phyloP scores from a whole-genome alignment of 1,139 yeast species.

The Candida pseudoviswanathii region DNA sequence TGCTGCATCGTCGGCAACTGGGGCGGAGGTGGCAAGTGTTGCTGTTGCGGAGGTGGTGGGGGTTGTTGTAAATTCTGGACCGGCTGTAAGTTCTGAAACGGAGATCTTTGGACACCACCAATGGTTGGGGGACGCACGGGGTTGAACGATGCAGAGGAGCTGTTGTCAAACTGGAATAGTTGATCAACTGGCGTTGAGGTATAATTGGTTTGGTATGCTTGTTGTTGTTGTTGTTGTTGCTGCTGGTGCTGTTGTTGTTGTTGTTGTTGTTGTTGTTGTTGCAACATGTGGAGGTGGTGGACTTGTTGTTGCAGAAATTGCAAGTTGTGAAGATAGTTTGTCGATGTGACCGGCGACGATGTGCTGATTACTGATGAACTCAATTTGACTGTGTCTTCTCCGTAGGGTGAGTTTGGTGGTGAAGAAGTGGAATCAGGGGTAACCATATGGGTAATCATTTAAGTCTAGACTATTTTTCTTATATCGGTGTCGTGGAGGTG shows the following conservation, averaged over 20 bases:
- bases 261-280: slow-evolving; percentile 8
- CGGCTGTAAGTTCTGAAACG: slow-evolving; percentile 4
- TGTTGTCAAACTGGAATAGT: slow-evolving; percentile 6
- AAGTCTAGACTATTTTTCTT: not conserved
- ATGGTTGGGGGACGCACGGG: slow-evolving; percentile 5
- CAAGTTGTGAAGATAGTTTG: not conserved
- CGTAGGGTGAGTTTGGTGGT: slow-evolving; percentile 19
- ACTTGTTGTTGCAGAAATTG: slow-evolving; percentile 6
- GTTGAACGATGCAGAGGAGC: slow-evolving; percentile 1
- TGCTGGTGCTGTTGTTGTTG: slow-evolving; percentile 6
- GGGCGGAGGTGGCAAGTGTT: slow-evolving; percentile 1
- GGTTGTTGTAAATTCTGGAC: slow-evolving; percentile 4
- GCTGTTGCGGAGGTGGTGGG: not conserved
- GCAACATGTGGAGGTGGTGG: slow-evolving; percentile 6
- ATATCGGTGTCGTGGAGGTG: not conserved
- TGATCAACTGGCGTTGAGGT: slow-evolving; percentile 6
- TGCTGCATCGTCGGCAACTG: not conserved
- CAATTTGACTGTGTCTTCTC: slow-evolving; percentile 28
- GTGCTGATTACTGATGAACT: slow-evolving; percentile 23
- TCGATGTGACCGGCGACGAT: slow-evolving; percentile 15
- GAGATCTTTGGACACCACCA: not conserved
- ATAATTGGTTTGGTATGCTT: not conserved
- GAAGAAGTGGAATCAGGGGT: slow-evolving; percentile 13
- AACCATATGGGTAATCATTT: slow-evolving; percentile 11
- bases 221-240: slow-evolving; percentile 9